Evolutionary conservation across 2,329 filamentous ascomycete genomes (phyloP), one percentile per base, ranked within the genome.

Genomic region (Alternaria tenuissima): DNA sequence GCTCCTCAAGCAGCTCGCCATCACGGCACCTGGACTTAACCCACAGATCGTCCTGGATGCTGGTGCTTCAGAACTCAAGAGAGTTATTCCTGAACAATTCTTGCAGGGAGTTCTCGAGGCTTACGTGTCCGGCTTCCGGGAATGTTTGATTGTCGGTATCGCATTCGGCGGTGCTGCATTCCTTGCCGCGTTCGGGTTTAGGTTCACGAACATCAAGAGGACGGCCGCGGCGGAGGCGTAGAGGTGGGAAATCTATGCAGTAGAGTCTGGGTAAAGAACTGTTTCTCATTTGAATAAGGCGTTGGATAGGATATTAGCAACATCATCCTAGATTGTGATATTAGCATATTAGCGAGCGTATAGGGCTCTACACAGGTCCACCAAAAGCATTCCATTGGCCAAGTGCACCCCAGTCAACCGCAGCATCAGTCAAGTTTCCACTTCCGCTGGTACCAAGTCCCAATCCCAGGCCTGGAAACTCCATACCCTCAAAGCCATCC

Each of bases 401-500:
- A 28, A 74, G 47, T 2, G 67, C 62, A 4, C 67, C 69, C 73
- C 72, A 74, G 53, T 74, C 70, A 43, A 68, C 53, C 4, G 59
- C 57, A 47, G 44, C 26, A 46, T 54, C 59, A 9, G 30, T 38
- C 8, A 49, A n/a, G 14, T n/a, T 49, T 7, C 30, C 46, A 49
- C 5, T 39, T 1, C 60, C 68, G 54, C 57, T 53, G 49, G 57
- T 53, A 51, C 62, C 51, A 41, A 57, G 54, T 9, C 60, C 65
- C 62, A 66, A 43, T 4, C 57, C 58, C 16, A 70, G 30, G 0
- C 64, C 67, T 3, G 58, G 63, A 44, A 75, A 71, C 28, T 75
- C 74, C 61, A 72, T 63, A 3, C 71, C 67, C 39, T 74, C 68
- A 30, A 75, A 76, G 6, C 70, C 72, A 57, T 75, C 70, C 11